Evolutionary conservation across 2,329 filamentous ascomycete genomes (phyloP), one percentile per base, ranked within the genome.

Genomic region (Lizonia empirigonia): DNA sequence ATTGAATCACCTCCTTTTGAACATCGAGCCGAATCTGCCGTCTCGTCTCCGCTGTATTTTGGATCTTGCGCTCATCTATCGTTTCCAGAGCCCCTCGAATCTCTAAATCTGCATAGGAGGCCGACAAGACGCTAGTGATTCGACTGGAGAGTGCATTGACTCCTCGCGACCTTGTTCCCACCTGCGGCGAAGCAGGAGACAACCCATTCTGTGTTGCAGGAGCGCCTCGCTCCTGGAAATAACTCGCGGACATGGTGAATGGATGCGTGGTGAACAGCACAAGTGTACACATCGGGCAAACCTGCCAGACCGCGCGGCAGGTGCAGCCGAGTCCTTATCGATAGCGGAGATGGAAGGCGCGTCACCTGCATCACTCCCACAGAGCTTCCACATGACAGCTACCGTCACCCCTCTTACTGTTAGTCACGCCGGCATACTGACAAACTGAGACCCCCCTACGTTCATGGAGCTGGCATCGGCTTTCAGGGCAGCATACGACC

Each of bases 1-100:
- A 91, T 59, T 93, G 85, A 49, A 97, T 92, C 29, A 97, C 89
- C 68, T 97, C 92, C 71, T 89, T 93, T 70, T 97, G 91, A 1
- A 96, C 81, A 68, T 95, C 86, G 1, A 96, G 75, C 13, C 92
- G 85, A 13, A 97, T 76, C 51, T 90, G 87, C 5, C 93, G 85
- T 42, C 94, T 83, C 2, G 86, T 88, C 59, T 92, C 89, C 8
- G 89, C 81, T 10, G 85, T 90, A 69, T 96, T 97, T 47, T 82
- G 77, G 12, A 91, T 73, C 1, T 81, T 81, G 27, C 89, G 83
- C 40, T 84, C 77, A 73, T 97, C 93, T 16, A 97, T 77, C 1
- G 94, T 84, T 44, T 83, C 79, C 23, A 99, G 77, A 12, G 91
- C 87, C 77, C 96, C 90, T 59, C 91, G 85, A 62, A 97, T 96